Conservation (phyloP, 2,329 filamentous ascomycete genomes). For the Cladophialophora exuberans region DNA sequence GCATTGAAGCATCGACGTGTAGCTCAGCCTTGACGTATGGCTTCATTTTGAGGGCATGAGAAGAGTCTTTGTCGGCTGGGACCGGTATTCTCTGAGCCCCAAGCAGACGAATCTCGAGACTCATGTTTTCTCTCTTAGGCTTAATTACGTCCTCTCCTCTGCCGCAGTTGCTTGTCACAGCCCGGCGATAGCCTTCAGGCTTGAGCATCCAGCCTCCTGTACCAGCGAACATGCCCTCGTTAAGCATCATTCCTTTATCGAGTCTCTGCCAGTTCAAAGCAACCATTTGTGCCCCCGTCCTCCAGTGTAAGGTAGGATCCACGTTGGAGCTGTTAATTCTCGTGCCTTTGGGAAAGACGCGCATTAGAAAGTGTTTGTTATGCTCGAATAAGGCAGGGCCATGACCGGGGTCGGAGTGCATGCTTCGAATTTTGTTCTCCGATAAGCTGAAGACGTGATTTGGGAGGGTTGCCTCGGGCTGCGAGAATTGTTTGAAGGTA, state of each 20-base stretch:
- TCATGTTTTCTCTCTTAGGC: slow-evolving; percentile 58
- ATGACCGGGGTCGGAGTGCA: slow-evolving; percentile 56
- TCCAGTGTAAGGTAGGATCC: slow-evolving; percentile 83
- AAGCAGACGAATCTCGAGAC: slow-evolving; percentile 72
- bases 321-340: slow-evolving; percentile 84
- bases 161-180: neutral
- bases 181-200: slow-evolving; percentile 70
- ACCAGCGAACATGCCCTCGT: slow-evolving; percentile 86
- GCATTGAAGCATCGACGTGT: slow-evolving; percentile 70
- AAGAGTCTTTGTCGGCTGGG: slow-evolving; percentile 52
- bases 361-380: slow-evolving; percentile 81
- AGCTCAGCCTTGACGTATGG: slow-evolving; percentile 80
- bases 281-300: slow-evolving; percentile 85
- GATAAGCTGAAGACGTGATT: slow-evolving; percentile 68
- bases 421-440: slow-evolving; percentile 68
- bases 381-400: slow-evolving; percentile 71
- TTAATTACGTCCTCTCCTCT: slow-evolving; percentile 45
- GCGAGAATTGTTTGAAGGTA: slow-evolving; percentile 73
- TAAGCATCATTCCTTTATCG: slow-evolving; percentile 94
- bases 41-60: slow-evolving; percentile 57
- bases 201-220: slow-evolving; percentile 85
- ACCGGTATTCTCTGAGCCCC: slow-evolving; percentile 78
- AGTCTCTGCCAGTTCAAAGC: slow-evolving; percentile 92
- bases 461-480: slow-evolving; percentile 60
- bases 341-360: slow-evolving; percentile 82